Percentiles rank a stretch among this genome's conserved stretches.
Conservation (phyloP, 306 rosid genomes). For the Rosa multiflora region DNA sequence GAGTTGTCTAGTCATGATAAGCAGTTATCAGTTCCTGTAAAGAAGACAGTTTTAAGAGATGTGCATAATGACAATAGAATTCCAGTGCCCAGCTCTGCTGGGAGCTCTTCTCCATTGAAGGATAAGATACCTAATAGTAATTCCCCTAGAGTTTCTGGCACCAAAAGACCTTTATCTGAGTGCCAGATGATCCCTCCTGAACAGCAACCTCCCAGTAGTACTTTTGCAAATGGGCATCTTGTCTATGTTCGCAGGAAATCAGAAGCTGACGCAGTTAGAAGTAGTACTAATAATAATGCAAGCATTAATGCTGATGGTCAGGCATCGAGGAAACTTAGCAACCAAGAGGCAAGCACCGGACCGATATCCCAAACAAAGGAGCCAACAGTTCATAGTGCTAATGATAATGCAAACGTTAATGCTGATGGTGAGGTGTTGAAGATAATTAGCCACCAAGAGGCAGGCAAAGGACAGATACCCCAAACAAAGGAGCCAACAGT, state of each 20-base stretch:
- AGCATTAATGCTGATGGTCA: constrained; percentile 33
- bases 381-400: constrained; percentile 48
- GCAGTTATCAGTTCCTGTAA: constrained; percentile 43
- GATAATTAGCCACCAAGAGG: neutral
- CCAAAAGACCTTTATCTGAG: constrained; percentile 62
- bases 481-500: neutral
- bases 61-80: constrained; percentile 59
- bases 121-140: constrained; percentile 48
- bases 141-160: constrained; percentile 56
- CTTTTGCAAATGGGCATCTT: constrained; percentile 69
- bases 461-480: neutral
- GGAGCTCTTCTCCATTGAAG: constrained; percentile 52
- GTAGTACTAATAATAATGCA: constrained; percentile 23
- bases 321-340: constrained; percentile 39
- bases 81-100: constrained; percentile 44
- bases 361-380: constrained; percentile 52
- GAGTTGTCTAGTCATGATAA: constrained; percentile 49
- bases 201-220: constrained; percentile 56
- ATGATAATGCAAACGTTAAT: neutral
- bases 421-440: neutral
- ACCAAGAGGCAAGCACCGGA: constrained; percentile 40
- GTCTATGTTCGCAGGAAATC: constrained; percentile 95
- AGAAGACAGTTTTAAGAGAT: constrained; percentile 75
- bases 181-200: constrained; percentile 45
- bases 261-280: constrained; percentile 72